Base-by-base conservation (phyloP, 495 filamentous ascomycete genomes). In the Aspergillus biplanus region DNA sequence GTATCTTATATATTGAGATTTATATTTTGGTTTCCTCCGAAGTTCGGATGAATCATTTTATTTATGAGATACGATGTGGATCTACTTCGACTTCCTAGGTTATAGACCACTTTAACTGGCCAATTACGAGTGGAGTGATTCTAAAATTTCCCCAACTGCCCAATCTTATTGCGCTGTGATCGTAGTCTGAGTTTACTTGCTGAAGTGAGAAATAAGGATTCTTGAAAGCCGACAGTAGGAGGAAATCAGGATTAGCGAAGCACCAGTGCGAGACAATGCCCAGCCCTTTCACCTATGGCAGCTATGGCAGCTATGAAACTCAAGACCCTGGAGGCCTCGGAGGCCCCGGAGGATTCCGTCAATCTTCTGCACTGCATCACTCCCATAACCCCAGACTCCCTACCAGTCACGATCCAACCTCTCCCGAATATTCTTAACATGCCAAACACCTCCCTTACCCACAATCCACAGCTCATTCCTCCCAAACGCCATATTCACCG, bases 401-500 rank as follows among this genome's bases (percentile, higher is more conserved):
- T 60, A 33, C 64, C 65, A 58, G 33, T 52, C 44, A 27, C 67
- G 48, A 33, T 55, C 53, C 57, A 65, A 55, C 35, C 52, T 50
- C 6, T 53, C 50, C 31, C 54, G 58, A 35, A 57, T 60, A 33
- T 52, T 34, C 33, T 61, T 61, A 16, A 60, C 63, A 61, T 65
- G 63, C 52, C 63, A 61, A 18, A 61, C 62, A 2, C 8, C 63
- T 5, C 57, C 50, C 48, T 33, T 58, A 52, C 53, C 58, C 3
- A 56, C 52, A 61, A 35, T 16, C 49, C 59, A 68, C 53, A 60
- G 32, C 56, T 18, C 64, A 68, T 62, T 13, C 13, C 47, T 35
- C 34, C 42, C 64, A 61, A 63, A 69, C 53, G 46, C 66, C 39
- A 64, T 33, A 62, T 57, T 60, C 8, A 47, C 62, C 16, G 65